These are phyloP conservation scores for Plantago major DNA, from an alignment of 257 asterid genomes.

Conservation along the genomic window DNA sequence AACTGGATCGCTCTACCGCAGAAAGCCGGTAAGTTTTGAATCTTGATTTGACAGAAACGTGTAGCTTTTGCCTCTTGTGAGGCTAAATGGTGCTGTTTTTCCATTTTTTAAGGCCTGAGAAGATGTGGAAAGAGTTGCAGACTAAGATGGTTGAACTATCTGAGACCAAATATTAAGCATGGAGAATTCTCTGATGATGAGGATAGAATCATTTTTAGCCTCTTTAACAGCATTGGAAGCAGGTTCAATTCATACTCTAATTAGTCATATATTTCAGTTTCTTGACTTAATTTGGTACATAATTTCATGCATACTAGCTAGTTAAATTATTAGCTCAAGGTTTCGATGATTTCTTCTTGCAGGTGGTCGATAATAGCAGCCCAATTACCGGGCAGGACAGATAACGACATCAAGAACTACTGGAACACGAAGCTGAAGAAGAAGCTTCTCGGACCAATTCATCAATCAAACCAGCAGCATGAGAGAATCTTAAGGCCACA, in stretches of 20 bases:
- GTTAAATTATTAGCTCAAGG: not conserved
- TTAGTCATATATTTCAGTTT: not conserved
- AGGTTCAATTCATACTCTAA: slow-evolving; percentile 32
- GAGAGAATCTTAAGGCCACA: slow-evolving; percentile 14
- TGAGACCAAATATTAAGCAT: slow-evolving; percentile 74
- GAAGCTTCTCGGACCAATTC: slow-evolving; percentile 33
- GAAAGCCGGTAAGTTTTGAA: slow-evolving; percentile 46
- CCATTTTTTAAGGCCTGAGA: slow-evolving; percentile 37
- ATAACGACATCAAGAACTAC: slow-evolving; percentile 80
- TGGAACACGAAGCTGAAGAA: slow-evolving; percentile 95
- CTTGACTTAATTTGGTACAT: no score
- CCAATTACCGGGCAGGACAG: slow-evolving; percentile 79
- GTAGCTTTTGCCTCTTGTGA: not conserved
- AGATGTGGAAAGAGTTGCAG: slow-evolving; percentile 92
- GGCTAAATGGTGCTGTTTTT: not conserved
- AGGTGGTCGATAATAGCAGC: slow-evolving; percentile 81
- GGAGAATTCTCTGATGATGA: slow-evolving; percentile 77
- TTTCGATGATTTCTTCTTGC: not conserved
- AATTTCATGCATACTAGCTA: not conserved
- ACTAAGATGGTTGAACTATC: slow-evolving; percentile 85
- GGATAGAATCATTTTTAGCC: slow-evolving; percentile 63
- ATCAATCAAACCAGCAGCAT: slow-evolving; percentile 23
- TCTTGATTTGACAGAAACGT: not conserved
- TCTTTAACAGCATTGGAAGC: slow-evolving; percentile 78
- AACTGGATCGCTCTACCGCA: slow-evolving; percentile 89